Conservation (phyloP, 129 eudicot species). For the Logfia minima region DNA sequence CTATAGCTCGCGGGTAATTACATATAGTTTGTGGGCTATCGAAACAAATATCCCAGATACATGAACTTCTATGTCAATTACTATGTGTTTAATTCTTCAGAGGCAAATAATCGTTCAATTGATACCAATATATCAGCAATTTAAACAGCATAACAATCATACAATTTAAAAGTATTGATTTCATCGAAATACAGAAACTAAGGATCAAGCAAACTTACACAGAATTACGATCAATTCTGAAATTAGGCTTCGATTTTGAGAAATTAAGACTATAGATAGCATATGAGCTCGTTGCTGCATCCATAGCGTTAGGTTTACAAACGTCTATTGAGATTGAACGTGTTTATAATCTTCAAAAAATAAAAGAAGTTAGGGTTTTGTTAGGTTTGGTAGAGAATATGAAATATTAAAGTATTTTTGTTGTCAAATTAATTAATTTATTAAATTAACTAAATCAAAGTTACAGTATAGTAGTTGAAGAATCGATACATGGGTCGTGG, state of each 20-base stretch:
- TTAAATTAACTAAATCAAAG: background rate
- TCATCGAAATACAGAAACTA: background rate
- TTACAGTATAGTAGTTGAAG: constrained; percentile 22
- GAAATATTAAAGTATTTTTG: background rate
- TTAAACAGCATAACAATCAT: background rate
- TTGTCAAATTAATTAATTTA: background rate
- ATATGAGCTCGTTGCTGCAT: constrained; percentile 23
- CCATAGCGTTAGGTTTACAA: constrained; percentile 19
- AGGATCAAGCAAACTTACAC: constrained; percentile 30
- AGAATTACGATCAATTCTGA: constrained; percentile 11
- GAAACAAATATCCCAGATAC: no score
- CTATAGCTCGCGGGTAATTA: no score
- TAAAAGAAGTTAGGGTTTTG: constrained; percentile 14
- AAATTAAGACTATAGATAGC: constrained; percentile 3
- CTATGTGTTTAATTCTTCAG: no score
- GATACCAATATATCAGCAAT: constrained; percentile 13
- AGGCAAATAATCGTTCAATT: constrained; percentile 3
- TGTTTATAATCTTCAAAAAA: background rate
- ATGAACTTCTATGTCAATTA: no score
- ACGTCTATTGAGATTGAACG: background rate
- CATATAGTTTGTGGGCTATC: no score
- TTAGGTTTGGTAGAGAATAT: constrained; percentile 7
- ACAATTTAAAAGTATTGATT: background rate
- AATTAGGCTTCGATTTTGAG: constrained; percentile 28
- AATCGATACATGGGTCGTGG: constrained; percentile 32